Percentiles rank a stretch among this genome's conserved stretches.
These are phyloP conservation scores for Vicia faba DNA, from an alignment of 306 rosid species.

Conservation along the genomic window DNA sequence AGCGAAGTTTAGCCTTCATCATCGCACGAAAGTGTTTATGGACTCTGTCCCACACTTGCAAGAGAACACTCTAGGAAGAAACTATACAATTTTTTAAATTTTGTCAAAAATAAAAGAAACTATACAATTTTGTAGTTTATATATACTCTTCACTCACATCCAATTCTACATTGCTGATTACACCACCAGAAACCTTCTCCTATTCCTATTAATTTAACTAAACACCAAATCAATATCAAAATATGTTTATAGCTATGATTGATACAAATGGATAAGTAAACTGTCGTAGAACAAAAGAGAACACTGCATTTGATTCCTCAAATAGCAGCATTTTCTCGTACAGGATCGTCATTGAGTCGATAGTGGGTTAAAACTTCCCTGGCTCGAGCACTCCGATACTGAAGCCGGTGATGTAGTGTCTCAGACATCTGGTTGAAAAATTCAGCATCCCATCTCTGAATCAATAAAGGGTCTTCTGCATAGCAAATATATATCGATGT, in stretches of 20 bases:
- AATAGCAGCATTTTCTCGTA: constrained; percentile 33
- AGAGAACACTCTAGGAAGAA: too few species aligned
- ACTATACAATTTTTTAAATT: too few species aligned
- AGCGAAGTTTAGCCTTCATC: too few species aligned
- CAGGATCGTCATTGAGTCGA: constrained; percentile 54
- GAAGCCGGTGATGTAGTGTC: constrained; percentile 91
- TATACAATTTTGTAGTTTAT: constrained; percentile 24
- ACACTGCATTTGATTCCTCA: constrained; percentile 12
- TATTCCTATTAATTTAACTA: constrained; percentile 2
- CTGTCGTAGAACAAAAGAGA: background rate
- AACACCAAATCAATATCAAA: constrained; percentile 22
- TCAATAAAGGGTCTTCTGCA: constrained; percentile 93
- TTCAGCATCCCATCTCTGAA: constrained; percentile 91
- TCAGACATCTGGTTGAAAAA: constrained; percentile 93
- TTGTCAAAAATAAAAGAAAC: too few species aligned
- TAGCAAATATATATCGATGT: constrained; percentile 93
- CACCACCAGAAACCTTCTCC: constrained; percentile 24
- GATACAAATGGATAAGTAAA: constrained; percentile 19
- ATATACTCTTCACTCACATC: background rate
- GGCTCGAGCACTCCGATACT: constrained; percentile 74
- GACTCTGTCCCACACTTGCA: too few species aligned
- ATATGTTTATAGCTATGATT: constrained; percentile 2
- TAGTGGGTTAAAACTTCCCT: constrained; percentile 66
- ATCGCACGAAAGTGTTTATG: too few species aligned
- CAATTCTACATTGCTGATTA: background rate